A percentile compares a stretch with the other conserved stretches of the same genome.
Evolutionary conservation across 805 yeast species (phyloP).

Genomic region (Starmera amethionina): DNA sequence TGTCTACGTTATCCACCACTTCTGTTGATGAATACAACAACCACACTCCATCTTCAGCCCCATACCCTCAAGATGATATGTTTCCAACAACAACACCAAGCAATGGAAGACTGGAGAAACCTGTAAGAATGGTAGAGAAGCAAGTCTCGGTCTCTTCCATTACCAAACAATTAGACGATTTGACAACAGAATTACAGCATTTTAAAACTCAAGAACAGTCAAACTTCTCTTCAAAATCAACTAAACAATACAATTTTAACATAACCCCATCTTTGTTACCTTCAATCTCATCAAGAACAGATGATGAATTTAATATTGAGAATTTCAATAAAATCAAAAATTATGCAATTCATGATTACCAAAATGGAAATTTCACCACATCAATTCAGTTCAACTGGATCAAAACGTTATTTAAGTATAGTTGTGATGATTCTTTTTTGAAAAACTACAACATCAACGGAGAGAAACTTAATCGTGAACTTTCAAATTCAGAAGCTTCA

Average conservation of each 20-base stretch:
- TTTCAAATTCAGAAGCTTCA: slow-evolving; percentile 32
- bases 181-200: slow-evolving; percentile 2
- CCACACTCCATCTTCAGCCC: background rate
- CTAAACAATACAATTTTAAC: background rate
- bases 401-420: slow-evolving; percentile 39
- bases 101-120: background rate
- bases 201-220: slow-evolving; percentile 1
- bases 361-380: slow-evolving; percentile 29
- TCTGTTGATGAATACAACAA: background rate
- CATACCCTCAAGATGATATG: background rate
- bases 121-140: background rate
- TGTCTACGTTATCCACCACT: background rate
- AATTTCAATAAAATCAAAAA: slow-evolving; percentile 22
- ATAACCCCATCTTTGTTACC: too few relatives aligned
- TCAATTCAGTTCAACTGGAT: slow-evolving; percentile 56
- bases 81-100: slow-evolving; percentile 5
- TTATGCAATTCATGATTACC: slow-evolving; percentile 24
- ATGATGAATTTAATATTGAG: slow-evolving; percentile 18
- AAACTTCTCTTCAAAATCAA: background rate
- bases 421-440: slow-evolving; percentile 32
- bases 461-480: slow-evolving; percentile 26
- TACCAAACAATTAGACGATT: background rate
- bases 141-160: background rate
- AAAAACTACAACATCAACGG: slow-evolving; percentile 39
- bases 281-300: slow-evolving; percentile 8